Evolutionary conservation across 345 rosid genomes (phyloP).

Genomic region (Eucalyptus coolabah): DNA sequence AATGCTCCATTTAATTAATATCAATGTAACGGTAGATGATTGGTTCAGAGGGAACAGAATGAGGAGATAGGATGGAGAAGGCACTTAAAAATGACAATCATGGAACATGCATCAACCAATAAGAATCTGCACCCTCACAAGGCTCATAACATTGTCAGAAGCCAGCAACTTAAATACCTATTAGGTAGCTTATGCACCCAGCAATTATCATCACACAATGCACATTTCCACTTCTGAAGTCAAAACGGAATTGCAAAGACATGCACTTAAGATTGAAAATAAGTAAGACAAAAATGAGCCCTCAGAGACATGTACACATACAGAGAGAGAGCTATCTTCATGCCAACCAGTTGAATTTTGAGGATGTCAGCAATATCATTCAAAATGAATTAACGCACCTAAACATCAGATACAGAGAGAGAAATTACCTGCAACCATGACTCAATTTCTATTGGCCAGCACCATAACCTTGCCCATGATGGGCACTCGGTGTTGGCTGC

Average conservation of each 20-base stretch:
- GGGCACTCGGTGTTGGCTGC: conserved; percentile 1
- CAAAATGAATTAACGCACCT: not conserved
- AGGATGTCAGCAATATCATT: not conserved
- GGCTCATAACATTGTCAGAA: not conserved
- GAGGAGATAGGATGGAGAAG: not conserved
- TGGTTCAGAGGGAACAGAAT: not conserved
- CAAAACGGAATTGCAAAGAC: not conserved
- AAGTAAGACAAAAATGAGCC: not conserved
- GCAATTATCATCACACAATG: not conserved
- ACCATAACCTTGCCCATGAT: conserved; percentile 25
- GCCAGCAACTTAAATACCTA: not conserved
- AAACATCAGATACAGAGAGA: not conserved
- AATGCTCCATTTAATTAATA: not conserved
- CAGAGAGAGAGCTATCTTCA: not conserved
- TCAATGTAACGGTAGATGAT: not conserved
- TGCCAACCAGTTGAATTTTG: not conserved
- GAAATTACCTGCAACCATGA: conserved; percentile 15
- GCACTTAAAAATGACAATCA: not conserved
- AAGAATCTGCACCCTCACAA: not conserved
- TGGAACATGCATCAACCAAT: not conserved
- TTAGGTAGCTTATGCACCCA: not conserved
- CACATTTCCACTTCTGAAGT: not conserved
- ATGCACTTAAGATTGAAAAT: not conserved
- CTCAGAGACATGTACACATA: not conserved
- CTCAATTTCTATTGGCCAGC: conserved; percentile 15